Base-by-base conservation (phyloP, 345 rosid species). In the Turritis glabra region DNA sequence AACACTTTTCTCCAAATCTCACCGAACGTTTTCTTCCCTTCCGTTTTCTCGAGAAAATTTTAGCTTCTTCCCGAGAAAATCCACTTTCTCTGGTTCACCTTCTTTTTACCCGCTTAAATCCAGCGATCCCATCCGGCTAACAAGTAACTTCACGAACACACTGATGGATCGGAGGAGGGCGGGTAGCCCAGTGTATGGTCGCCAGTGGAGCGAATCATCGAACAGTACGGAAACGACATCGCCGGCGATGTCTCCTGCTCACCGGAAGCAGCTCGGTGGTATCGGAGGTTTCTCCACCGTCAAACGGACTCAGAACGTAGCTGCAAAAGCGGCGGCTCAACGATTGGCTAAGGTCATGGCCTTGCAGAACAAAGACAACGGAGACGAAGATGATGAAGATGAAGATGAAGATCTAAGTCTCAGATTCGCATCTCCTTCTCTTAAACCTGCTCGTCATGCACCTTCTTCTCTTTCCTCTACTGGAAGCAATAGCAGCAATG, bases 331-430 rank as follows among this genome's bases (percentile, higher is more conserved):
- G 5, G 99, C 99, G 7, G 99, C 99, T 0, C 96, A 82, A 73
- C 87, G 98, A 40, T 84, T 96, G 2, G 98, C 99, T 82, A 85
- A 88, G 77, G 98, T 92, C 47, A 96, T 92, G 99, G 99, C 98
- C 56, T 85, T 96, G 33, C 97, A 90, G 81, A 80, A 88, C 61
- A 88, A 91, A 3, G 90, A 85, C n/a, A 92, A 90, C 51, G 94
- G 87, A 13, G 98, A 88, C 59, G 88, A 82, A 2, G 87, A 84
- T 38, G 89, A 86, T 12, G 76, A 77, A 11, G 80, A 77, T n/a
- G 96, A 90, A 33, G 97, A 89, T 52, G 88, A 82, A 15, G 89
- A 84, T 66, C 86, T 84, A 44, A 89, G 86, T 75, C 86, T 85
- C 79, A 80, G 88, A 69, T 88, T 85, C 72, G 77, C 82, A 21